Percentiles rank a stretch among this genome's conserved stretches.
These are phyloP conservation scores for Torulaspora franciscae DNA, from an alignment of 805 yeast species.

Conservation along the genomic window DNA sequence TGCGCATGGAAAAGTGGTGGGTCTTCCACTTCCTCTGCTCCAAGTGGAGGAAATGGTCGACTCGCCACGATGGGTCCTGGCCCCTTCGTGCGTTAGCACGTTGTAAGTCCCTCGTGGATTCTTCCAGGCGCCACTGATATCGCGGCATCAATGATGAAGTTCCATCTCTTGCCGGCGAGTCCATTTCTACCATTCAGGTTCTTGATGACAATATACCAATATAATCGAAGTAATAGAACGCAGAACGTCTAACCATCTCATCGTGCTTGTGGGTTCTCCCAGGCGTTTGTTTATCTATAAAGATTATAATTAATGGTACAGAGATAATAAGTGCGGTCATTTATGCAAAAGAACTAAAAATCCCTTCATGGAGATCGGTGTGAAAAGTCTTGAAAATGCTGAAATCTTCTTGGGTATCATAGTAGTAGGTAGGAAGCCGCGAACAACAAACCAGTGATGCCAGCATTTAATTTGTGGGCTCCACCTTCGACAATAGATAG, in stretches of 20 bases:
- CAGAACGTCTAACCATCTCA: conserved; percentile 60
- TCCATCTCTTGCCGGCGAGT: conserved; percentile 67
- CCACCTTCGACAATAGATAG: background rate
- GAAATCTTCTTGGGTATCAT: background rate
- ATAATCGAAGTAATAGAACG: conserved; percentile 54
- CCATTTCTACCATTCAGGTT: conserved; percentile 49
- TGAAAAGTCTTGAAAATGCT: background rate
- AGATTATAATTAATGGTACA: no score
- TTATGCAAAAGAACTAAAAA: background rate
- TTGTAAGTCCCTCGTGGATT: no score
- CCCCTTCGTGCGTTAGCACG: no score
- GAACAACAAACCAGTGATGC: conserved; percentile 2
- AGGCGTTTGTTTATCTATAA: no score
- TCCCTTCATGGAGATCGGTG: background rate
- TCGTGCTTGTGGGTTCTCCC: conserved; percentile 47
- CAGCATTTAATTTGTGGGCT: conserved; percentile 1
- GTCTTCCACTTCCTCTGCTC: no score
- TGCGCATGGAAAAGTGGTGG: no score
- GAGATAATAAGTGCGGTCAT: no score
- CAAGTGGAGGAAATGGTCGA: no score
- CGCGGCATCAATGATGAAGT: conserved; percentile 60
- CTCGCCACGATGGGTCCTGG: no score
- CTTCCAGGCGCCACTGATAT: conserved; percentile 56
- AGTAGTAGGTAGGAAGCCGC: conserved; percentile 2
- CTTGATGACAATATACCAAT: conserved; percentile 55